Conservation (phyloP, 352 stramenopile species). For the Pythium sp. region DNA sequence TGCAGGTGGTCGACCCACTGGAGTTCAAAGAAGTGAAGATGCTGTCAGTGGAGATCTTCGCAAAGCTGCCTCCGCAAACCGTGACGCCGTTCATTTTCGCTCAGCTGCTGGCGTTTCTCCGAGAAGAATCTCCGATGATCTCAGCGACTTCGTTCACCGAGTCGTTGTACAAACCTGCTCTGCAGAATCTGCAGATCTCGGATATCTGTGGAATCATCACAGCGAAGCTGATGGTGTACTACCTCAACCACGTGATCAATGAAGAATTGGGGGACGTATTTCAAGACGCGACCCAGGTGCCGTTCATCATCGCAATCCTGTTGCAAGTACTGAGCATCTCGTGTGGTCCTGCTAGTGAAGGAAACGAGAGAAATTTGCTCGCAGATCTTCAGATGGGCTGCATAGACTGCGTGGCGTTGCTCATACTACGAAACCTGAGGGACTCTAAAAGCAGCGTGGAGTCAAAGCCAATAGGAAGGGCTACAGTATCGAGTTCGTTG, state of each 20-base stretch:
- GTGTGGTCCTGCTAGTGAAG: conserved; percentile 5
- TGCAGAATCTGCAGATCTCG: conserved; percentile 24
- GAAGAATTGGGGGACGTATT: conserved; percentile 26
- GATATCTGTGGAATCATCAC: conserved; percentile 40
- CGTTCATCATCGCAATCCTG: conserved; percentile 32
- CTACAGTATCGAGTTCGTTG: conserved; percentile 15
- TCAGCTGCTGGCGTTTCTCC: conserved; percentile 43
- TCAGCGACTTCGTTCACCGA: neutral
- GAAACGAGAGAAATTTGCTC: conserved; percentile 32
- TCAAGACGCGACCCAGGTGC: conserved; percentile 22
- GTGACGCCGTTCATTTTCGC: conserved; percentile 43
- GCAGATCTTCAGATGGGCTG: conserved; percentile 65
- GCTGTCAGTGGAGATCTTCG: conserved; percentile 51
- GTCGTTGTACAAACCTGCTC: conserved; percentile 15
- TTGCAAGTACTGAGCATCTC: conserved; percentile 52
- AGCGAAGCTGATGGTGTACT: conserved; percentile 75
- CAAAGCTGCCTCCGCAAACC: conserved; percentile 31
- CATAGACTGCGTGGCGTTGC: conserved; percentile 62
- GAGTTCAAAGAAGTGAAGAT: conserved; percentile 85
- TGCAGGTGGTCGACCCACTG: conserved; percentile 50
- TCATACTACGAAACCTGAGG: conserved; percentile 29
- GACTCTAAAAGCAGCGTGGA: neutral
- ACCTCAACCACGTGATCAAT: conserved; percentile 63
- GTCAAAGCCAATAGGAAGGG: neutral
- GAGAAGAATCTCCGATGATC: conserved; percentile 19